Percentiles rank a stretch among this genome's conserved stretches.
phyloP scores from a whole-genome alignment of 2,329 filamentous ascomycete genomes.

The Cryphonectria parasitica region DNA sequence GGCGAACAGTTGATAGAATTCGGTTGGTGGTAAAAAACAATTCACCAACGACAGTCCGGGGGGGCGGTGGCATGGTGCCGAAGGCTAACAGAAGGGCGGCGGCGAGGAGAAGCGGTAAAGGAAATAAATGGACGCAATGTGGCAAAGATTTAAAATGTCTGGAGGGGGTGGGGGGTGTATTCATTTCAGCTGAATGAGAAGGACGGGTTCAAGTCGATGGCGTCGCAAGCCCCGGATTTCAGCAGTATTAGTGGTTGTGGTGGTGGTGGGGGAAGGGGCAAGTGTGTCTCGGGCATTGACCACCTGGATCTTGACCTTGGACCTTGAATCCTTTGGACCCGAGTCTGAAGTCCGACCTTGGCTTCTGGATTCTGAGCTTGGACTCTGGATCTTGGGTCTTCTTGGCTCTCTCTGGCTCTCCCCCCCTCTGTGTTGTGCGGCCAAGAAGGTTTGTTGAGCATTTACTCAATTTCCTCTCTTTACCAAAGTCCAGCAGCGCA shows the following conservation, averaged over 20 bases:
- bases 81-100: neutral
- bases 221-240: neutral
- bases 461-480: neutral
- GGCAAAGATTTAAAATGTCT: conserved; percentile 4
- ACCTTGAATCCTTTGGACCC: neutral
- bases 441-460: neutral
- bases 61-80: neutral
- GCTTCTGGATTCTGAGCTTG: neutral
- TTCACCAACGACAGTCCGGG: neutral
- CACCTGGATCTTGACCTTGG: neutral
- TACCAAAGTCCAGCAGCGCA: neutral
- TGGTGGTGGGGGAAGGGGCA: neutral
- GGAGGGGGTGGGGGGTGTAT: neutral
- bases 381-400: no score
- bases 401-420: no score
- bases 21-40: neutral
- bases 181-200: neutral
- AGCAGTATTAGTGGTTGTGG: neutral
- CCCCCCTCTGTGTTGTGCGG: no score
- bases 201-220: neutral
- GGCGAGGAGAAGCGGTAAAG: neutral
- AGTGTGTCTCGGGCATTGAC: neutral
- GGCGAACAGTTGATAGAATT: no score
- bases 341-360: neutral
- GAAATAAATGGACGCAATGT: conserved; percentile 14